Conservation (phyloP, 1,139 yeast species). For the Sugiyamaella novakii region DNA sequence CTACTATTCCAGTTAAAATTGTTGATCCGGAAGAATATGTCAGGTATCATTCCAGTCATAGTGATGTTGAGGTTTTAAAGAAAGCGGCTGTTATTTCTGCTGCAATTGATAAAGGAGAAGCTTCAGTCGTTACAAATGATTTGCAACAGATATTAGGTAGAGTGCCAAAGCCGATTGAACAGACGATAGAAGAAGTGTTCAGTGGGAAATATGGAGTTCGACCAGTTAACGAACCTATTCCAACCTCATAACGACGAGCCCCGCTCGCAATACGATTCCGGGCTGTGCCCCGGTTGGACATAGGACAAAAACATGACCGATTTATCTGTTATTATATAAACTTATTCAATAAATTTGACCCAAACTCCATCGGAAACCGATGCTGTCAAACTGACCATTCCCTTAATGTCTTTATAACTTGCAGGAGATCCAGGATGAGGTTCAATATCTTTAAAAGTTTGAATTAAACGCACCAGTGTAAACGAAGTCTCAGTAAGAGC, state of each 20-base stretch:
- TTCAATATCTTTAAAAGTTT: slow-evolving; percentile 32
- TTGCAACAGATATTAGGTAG: slow-evolving; percentile 13
- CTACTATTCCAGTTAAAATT: slow-evolving; percentile 7
- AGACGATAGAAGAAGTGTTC: slow-evolving; percentile 3
- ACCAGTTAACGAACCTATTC: slow-evolving; percentile 2
- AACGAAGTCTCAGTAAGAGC: slow-evolving; percentile 60
- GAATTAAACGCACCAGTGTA: slow-evolving; percentile 49
- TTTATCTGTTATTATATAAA: too few species aligned
- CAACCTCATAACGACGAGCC: too few species aligned
- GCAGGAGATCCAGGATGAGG: slow-evolving; percentile 9
- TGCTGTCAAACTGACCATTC: slow-evolving; percentile 17
- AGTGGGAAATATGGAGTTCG: slow-evolving; percentile 2
- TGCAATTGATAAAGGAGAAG: slow-evolving; percentile 17
- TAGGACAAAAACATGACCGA: too few species aligned
- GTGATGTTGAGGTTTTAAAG: slow-evolving; percentile 7
- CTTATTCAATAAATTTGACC: slow-evolving; percentile 12
- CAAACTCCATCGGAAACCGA: slow-evolving; percentile 18
- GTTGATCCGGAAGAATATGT: slow-evolving; percentile 2
- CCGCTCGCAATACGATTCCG: too few species aligned
- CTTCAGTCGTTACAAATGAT: neutral
- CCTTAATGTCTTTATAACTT: slow-evolving; percentile 1
- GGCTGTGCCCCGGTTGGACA: too few species aligned
- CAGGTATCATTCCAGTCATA: slow-evolving; percentile 8
- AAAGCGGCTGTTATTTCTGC: slow-evolving; percentile 9
- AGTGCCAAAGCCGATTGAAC: slow-evolving; percentile 11